Evolutionary conservation across 1,284 basidiomycete genomes (phyloP), one percentile per base, ranked within the genome.

Genomic region (Entoloma clypeatum): DNA sequence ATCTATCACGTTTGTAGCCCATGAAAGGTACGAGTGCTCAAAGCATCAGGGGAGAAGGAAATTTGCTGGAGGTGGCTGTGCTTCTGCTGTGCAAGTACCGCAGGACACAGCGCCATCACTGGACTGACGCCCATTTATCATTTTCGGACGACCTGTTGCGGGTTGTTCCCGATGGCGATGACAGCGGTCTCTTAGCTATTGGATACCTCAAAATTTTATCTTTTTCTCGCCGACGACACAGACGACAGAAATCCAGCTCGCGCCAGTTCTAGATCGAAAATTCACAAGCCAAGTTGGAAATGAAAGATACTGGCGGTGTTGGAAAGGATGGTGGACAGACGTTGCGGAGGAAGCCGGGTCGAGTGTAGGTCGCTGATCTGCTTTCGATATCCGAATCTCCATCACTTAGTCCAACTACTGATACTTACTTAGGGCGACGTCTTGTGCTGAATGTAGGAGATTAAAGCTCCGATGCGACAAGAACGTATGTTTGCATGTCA

Each of bases 401-500:
- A 17, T 16, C 11, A 7, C 26, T 37, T 32, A 22, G 25, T 28
- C 16, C 8, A 17, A 35, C 19, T 33, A 25, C 10, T 16, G n/a
- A 18, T 24, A 17, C 7, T 11, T 13, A 31, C 9, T 27, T 32
- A 63, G 60, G 16, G 79, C 81, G 5, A 81, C 83, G 7, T 79
- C 79, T 13, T 86, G 83, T 54, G 81, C 81, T 5, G 82, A 86
- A 63, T 86, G 82, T 58, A 68, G 83, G 48, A 67, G 85, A 41
- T 66, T 87, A 40, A 88, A 87, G 59, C 64, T 87, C 44, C 72
- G 75, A 30, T 87, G 84, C 54, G 83, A 86, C 58, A 75, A 79
- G 52, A 78, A 79, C 61, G 82, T 80, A 51, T 19, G 58, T 41
- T 28, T 14, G 31, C 35, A 14, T 9, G 24, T 9, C 17, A 31